A percentile compares a stretch with the other conserved stretches of the same genome.
Conservation (phyloP, 148 eudicot species). For the Salicornia ramosissima region DNA sequence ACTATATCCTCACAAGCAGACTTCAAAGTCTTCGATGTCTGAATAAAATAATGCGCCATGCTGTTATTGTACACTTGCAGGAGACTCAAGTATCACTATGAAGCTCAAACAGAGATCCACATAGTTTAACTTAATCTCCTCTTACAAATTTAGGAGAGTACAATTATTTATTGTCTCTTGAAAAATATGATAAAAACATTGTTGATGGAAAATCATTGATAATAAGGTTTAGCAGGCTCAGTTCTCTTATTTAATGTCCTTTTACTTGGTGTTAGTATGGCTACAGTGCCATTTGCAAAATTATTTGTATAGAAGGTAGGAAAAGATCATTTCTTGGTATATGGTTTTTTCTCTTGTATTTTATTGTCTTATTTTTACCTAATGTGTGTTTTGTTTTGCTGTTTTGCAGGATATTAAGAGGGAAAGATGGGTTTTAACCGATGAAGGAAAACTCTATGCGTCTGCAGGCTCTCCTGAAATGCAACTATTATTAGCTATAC, state of each 20-base stretch:
- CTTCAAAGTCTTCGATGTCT: too few species aligned
- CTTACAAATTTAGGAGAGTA: too few species aligned
- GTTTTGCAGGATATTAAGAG: constrained; percentile 72
- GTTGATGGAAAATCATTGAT: neutral
- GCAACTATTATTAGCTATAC: constrained; percentile 64
- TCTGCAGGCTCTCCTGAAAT: constrained; percentile 77
- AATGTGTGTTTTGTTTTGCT: constrained; percentile 8
- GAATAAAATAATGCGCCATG: too few species aligned
- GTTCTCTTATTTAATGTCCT: neutral
- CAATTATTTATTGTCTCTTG: too few species aligned
- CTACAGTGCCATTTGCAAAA: neutral
- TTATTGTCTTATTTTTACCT: neutral
- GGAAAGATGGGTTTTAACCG: constrained; percentile 76
- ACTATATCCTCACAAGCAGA: too few species aligned
- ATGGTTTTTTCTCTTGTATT: neutral
- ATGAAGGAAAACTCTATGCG: constrained; percentile 74
- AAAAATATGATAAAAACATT: too few species aligned
- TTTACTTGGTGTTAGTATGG: neutral
- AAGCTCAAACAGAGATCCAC: too few species aligned
- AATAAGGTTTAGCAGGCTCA: neutral
- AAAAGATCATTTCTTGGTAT: neutral
- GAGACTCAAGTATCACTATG: too few species aligned
- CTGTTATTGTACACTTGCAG: too few species aligned
- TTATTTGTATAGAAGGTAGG: neutral
- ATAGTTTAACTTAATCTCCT: too few species aligned